Conservation (phyloP, 305 asterid genomes). For the Solanum aculeatissimum region DNA sequence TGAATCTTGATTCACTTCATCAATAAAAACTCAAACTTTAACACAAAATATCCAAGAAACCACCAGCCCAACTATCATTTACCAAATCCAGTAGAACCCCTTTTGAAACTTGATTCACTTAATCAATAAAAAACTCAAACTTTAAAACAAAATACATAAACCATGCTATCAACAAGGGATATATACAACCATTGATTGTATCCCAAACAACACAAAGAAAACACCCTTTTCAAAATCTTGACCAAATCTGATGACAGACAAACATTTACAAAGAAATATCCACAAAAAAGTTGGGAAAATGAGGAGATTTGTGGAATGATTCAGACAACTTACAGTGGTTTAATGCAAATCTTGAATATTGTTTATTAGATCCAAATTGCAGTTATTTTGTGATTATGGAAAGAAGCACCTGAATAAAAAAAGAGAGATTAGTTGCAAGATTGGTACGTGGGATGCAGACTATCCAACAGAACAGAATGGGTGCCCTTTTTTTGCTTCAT, state of each 20-base stretch:
- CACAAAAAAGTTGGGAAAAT: background rate
- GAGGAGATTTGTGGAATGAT: background rate
- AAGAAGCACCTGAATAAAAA: background rate
- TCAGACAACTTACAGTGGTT: background rate
- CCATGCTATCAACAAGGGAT: background rate
- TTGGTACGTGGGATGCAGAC: constrained; percentile 21
- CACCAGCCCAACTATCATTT: background rate
- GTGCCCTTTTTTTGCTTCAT: background rate
- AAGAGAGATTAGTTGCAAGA: constrained; percentile 1
- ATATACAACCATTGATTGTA: background rate
- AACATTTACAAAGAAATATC: background rate
- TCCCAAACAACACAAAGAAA: background rate
- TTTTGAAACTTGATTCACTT: background rate
- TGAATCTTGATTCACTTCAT: background rate
- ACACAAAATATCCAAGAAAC: background rate
- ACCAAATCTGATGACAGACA: constrained; percentile 5
- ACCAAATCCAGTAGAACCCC: background rate
- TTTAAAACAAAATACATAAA: background rate
- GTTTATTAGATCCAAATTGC: constrained; percentile 1
- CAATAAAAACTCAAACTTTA: background rate
- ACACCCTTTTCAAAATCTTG: constrained; percentile 5
- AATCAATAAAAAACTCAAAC: background rate
- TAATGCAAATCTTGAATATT: constrained; percentile 1
- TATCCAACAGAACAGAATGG: background rate
- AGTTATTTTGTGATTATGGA: background rate